phyloP scores from a whole-genome alignment of 495 filamentous ascomycete genomes.

The Annulohypoxylon moriforme region DNA sequence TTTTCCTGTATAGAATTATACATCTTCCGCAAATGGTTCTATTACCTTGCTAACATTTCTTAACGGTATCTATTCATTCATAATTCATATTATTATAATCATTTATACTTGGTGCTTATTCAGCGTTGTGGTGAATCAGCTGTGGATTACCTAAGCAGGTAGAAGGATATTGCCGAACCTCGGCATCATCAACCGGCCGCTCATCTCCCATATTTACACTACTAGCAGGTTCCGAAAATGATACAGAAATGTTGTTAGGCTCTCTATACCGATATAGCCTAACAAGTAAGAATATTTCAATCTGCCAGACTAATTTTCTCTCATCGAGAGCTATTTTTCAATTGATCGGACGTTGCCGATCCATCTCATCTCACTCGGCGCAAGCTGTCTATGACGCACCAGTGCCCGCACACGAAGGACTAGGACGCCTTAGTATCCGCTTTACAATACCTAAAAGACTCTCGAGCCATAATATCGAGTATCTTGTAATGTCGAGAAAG shows the following conservation, averaged over 20 bases:
- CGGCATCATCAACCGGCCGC: not conserved
- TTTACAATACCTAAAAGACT: not conserved
- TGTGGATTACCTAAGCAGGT: no score
- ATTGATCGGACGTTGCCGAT: not conserved
- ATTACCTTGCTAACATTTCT: no score
- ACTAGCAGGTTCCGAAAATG: not conserved
- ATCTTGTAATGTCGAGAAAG: not conserved
- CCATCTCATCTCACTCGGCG: constrained; percentile 11
- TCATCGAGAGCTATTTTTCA: not conserved
- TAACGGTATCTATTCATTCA: no score
- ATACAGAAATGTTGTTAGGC: not conserved
- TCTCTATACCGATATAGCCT: not conserved
- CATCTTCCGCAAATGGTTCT: no score
- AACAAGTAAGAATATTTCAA: not conserved
- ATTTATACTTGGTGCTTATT: no score
- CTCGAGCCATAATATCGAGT: not conserved
- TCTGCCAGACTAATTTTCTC: not conserved
- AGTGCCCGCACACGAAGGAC: not conserved
- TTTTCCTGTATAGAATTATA: no score
- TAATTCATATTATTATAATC: no score
- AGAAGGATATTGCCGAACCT: not conserved
- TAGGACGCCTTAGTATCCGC: not conserved
- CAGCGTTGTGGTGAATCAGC: no score
- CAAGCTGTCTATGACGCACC: not conserved
- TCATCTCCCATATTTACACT: no score